phyloP scores from a whole-genome alignment of 805 yeast species.

The Yamadazyma akitaensis region DNA sequence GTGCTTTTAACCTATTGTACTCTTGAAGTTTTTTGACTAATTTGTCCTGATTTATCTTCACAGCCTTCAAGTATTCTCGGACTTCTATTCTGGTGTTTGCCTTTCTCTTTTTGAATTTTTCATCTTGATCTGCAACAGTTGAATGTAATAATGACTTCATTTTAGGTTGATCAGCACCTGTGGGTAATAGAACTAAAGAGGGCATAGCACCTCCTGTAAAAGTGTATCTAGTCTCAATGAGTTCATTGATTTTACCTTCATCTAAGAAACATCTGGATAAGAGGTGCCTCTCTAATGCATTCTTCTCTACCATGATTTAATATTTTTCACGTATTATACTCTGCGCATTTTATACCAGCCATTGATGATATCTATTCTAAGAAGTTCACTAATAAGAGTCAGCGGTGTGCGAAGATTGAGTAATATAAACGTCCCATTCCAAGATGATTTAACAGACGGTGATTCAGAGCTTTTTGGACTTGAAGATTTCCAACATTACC shows the following conservation, averaged over 20 bases:
- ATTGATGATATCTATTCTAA: not conserved
- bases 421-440: conserved; percentile 28
- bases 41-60: conserved; percentile 37
- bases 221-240: conserved; percentile 46
- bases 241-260: conserved; percentile 33
- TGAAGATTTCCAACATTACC: conserved; percentile 38
- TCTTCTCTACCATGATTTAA: conserved; percentile 38
- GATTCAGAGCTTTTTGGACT: conserved; percentile 36
- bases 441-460: conserved; percentile 33
- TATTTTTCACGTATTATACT: not conserved
- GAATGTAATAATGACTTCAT: conserved; percentile 19
- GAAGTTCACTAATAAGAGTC: not conserved
- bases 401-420: conserved; percentile 1
- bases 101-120: conserved; percentile 18
- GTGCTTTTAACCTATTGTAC: conserved; percentile 18
- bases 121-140: conserved; percentile 9
- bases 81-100: conserved; percentile 39
- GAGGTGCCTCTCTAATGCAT: conserved; percentile 45
- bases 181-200: conserved; percentile 37
- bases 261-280: conserved; percentile 43
- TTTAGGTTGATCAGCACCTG: conserved; percentile 23
- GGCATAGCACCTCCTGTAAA: conserved; percentile 46
- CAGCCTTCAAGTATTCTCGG: conserved; percentile 36
- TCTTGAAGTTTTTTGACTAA: conserved; percentile 35
- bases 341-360: conserved; percentile 1